Evolutionary conservation across 2,329 filamentous ascomycete species (phyloP).

Genomic region (Cytospora schulzeri): DNA sequence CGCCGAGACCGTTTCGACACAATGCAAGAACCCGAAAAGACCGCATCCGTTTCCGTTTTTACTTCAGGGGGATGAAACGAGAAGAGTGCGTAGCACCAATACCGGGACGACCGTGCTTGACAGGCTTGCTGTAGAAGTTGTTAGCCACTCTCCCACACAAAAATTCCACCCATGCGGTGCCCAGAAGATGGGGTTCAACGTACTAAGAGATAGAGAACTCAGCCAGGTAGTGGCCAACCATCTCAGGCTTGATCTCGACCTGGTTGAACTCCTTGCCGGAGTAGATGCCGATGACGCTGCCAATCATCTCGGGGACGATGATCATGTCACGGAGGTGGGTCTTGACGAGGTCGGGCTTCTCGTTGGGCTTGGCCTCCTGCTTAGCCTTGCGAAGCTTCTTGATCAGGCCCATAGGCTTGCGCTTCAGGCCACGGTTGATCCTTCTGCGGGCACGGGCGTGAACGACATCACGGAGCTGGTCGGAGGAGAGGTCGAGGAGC

Average conservation of each 20-base stretch:
- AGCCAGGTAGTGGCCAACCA: constrained; percentile 99
- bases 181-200: constrained; percentile 44
- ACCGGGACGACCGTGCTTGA: constrained; percentile 99
- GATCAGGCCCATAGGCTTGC: constrained; percentile 99
- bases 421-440: constrained; percentile 99
- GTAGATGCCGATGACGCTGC: constrained; percentile 98
- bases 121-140: constrained; percentile 76
- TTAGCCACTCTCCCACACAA: constrained; percentile 46
- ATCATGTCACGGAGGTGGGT: constrained; percentile 99
- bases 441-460: constrained; percentile 97
- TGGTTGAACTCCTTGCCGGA: constrained; percentile 99
- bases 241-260: constrained; percentile 99
- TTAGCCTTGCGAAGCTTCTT: constrained; percentile 99
- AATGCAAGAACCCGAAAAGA: constrained; percentile 58
- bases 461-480: constrained; percentile 98
- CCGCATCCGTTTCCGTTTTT: constrained; percentile 52
- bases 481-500: constrained; percentile 97
- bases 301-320: constrained; percentile 99
- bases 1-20: constrained; percentile 54
- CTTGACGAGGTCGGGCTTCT: constrained; percentile 99
- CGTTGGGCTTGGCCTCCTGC: constrained; percentile 98
- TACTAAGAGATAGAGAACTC: constrained; percentile 99
- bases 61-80: constrained; percentile 99
- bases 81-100: constrained; percentile 99
- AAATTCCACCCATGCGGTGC: not conserved